Base-by-base conservation (phyloP, 2,329 filamentous ascomycete genomes). In the Fusarium heterosporum region DNA sequence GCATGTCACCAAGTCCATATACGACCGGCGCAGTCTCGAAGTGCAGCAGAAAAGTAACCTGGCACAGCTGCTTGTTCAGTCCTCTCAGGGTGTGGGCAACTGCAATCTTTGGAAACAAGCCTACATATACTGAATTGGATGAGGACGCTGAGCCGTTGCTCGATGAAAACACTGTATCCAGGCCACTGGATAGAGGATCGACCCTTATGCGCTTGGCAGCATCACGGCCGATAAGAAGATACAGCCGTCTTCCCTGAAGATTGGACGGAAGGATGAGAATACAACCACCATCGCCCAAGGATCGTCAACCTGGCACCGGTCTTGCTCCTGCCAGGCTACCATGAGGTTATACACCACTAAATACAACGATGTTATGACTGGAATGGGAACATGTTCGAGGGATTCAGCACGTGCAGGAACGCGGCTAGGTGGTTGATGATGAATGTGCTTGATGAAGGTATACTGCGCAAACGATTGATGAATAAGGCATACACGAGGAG, bases 181-280 rank as follows among this genome's bases (percentile, higher is more conserved):
- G 74, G 11, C 82, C 82, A 4, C 78, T 72, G n/a, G 77, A 83
- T 57, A 81, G 81, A 2, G 78, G 76, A 2, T 61, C 76, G 7
- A 78, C 79, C 6, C 81, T 81, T 65, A 68, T 84, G 48, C 76
- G 71, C 67, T 83, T 79, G 8, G 76, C 81, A 5, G 81, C 82
- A 7, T 71, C 81, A 14, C 71, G 73, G 40, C 69, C 72, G n/a
- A 82, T 82, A 69, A 76, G 69, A 40, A 74, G 73, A 57, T 75
- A 75, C 22, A 81, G 78, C 52, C 68, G 77, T n/a, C 39, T 61
- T 12, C 32, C 52, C 19, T 64, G 19, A 58, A 8, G 14, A 6
- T 6, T 14, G 4, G n/a, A 8, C 8, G 19, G 14, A 19, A 25
- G n/a, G 8, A 30, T 17, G 4, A 17, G 26, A n/a, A 30, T 8